Base-by-base conservation (phyloP, 2,329 filamentous ascomycete species). In the Paecilomyces variotii region DNA sequence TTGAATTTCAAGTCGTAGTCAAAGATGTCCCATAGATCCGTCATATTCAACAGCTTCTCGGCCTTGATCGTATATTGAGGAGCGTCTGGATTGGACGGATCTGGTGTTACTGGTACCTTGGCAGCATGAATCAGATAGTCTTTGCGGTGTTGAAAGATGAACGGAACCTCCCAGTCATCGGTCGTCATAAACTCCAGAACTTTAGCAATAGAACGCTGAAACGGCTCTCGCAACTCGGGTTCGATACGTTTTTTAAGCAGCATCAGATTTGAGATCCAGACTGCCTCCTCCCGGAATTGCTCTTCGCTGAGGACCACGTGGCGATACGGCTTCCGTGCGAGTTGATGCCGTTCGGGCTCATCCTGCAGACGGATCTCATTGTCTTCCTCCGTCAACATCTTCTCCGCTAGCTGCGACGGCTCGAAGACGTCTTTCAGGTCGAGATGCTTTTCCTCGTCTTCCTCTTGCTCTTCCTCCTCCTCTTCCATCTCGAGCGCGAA, bases 341-440 rank as follows among this genome's bases (percentile, higher is more conserved):
- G 78, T 73, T 99, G 94, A 74, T 96, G 93, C 67, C 94, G 88
- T 75, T 99, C 94, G 1, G 94, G 94, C 65, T 96, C 88, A 71
- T 99, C 94, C 24, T 84, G 87, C 69, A 87, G 85, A 54, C 94
- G 90, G 64, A 99, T 97, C 59, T 86, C 79, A 72, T 97, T 96
- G 73, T 99, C 94, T 63, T 92, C 91, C 59, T 97, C 94, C 7
- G 94, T 99, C 66, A 99, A 84, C 73, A 97, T 88, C 76, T 91
- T 93, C 76, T 99, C 94, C 58, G 88, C 87, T 45, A 99, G 83
- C 72, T 99, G 91, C 2, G 92, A 96, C 0, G 94, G 94, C 75
- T 99, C 94, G 68, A 99, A 99, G 55, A 99, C 93, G 71, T 99
- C 93, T 77, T 97, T 97, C 62, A 99, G 84, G 74, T 97, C 91